Evolutionary conservation across 1,284 basidiomycete genomes (phyloP).

Genomic region (Trametes sp.): DNA sequence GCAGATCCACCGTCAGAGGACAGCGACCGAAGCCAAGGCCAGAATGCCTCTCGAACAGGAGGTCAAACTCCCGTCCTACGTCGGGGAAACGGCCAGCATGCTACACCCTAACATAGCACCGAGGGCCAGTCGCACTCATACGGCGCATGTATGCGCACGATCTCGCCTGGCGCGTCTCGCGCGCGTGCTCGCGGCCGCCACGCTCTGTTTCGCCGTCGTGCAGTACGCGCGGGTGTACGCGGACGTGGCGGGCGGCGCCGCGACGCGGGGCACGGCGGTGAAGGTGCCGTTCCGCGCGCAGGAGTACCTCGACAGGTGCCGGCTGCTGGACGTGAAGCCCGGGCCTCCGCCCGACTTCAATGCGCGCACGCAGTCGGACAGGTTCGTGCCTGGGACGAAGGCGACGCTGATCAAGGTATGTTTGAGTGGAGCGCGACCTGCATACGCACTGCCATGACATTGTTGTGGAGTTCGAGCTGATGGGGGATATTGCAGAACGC

Average conservation of each 20-base stretch:
- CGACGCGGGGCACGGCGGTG: background rate
- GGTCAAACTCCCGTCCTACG: conserved; percentile 2
- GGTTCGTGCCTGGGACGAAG: conserved; percentile 69
- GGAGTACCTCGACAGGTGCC: conserved; percentile 48
- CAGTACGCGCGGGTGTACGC: conserved; percentile 8
- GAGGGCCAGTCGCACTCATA: too few relatives aligned
- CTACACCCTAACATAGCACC: too few relatives aligned
- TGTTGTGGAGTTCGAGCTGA: conserved; percentile 5
- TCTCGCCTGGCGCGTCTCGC: background rate
- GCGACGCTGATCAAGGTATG: conserved; percentile 51
- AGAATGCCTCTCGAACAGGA: background rate
- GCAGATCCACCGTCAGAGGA: background rate
- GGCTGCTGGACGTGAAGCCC: conserved; percentile 45
- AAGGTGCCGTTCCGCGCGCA: conserved; percentile 38
- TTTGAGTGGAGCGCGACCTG: background rate
- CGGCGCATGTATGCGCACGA: too few relatives aligned
- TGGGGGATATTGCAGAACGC: conserved; percentile 54
- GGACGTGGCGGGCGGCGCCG: background rate
- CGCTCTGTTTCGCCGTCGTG: conserved; percentile 8
- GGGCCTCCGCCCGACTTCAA: conserved; percentile 56
- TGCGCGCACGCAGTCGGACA: conserved; percentile 63
- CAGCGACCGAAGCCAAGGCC: background rate
- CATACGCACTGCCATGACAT: too few relatives aligned
- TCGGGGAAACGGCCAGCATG: background rate
- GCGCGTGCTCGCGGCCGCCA: conserved; percentile 10